phyloP scores from a whole-genome alignment of 2,329 filamentous ascomycete species.

The Elsinoe necatrix region DNA sequence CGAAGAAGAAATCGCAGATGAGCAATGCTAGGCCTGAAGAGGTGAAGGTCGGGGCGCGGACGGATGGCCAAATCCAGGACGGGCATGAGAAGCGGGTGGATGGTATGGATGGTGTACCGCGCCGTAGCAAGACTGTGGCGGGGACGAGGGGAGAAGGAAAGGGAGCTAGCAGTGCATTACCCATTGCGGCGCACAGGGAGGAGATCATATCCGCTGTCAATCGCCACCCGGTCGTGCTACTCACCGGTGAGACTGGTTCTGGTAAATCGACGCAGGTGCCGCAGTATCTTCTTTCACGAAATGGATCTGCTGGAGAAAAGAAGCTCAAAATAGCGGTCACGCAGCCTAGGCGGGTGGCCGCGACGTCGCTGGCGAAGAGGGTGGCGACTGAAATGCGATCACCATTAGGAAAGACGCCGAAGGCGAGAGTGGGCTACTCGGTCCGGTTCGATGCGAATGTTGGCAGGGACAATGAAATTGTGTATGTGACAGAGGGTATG shows the following conservation, averaged over 20 bases:
- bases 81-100: not conserved
- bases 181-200: slow-evolving; percentile 68
- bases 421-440: slow-evolving; percentile 74
- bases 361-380: slow-evolving; percentile 78
- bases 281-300: slow-evolving; percentile 62
- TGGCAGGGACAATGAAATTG: slow-evolving; percentile 75
- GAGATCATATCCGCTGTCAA: slow-evolving; percentile 59
- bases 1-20: not conserved
- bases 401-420: slow-evolving; percentile 49
- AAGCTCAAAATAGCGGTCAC: slow-evolving; percentile 83
- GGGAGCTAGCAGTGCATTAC: slow-evolving; percentile 40
- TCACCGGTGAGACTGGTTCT: slow-evolving; percentile 90
- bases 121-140: not conserved
- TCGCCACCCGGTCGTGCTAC: slow-evolving; percentile 61
- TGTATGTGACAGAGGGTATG: slow-evolving; percentile 95
- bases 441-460: slow-evolving; percentile 88
- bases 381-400: slow-evolving; percentile 77
- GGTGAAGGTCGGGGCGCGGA: not conserved
- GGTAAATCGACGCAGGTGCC: slow-evolving; percentile 96
- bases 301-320: slow-evolving; percentile 68
- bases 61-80: not conserved
- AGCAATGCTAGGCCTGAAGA: not conserved
- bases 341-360: slow-evolving; percentile 85
- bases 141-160: not conserved
- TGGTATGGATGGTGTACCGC: not conserved